phyloP scores from a whole-genome alignment of 2,329 filamentous ascomycete species.

The Tolypocladium capitatum region DNA sequence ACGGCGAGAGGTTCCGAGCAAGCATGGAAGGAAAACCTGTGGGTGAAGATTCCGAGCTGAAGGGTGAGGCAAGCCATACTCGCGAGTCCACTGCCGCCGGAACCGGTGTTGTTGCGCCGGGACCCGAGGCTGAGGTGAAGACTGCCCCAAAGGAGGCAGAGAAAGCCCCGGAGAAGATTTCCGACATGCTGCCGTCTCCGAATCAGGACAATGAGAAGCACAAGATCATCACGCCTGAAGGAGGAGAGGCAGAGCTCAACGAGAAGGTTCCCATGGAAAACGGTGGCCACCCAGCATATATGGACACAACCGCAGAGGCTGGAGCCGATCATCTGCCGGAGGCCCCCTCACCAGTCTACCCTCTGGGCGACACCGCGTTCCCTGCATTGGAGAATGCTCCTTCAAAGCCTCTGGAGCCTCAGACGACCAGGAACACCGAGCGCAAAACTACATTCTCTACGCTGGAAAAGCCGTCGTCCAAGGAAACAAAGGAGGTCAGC shows the following conservation, averaged over 20 bases:
- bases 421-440: conserved; percentile 27
- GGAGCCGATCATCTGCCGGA: not conserved
- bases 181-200: conserved; percentile 11
- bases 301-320: not conserved
- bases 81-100: conserved; percentile 19
- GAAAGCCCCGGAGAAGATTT: conserved; percentile 19
- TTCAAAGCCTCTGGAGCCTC: conserved; percentile 19
- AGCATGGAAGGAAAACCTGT: conserved; percentile 42
- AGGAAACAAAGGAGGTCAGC: conserved; percentile 19
- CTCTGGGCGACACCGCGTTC: conserved; percentile 31
- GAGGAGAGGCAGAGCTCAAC: conserved; percentile 15
- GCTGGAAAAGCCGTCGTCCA: conserved; percentile 32
- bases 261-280: conserved; percentile 16
- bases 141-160: conserved; percentile 17
- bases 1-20: conserved; percentile 64
- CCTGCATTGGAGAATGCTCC: conserved; percentile 29
- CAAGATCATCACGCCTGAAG: conserved; percentile 16
- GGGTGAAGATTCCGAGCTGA: conserved; percentile 36
- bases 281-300: not conserved
- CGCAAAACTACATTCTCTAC: conserved; percentile 45
- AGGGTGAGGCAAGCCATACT: conserved; percentile 20
- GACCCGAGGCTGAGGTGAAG: conserved; percentile 24
- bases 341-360: conserved; percentile 1
- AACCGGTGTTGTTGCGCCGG: conserved; percentile 29
- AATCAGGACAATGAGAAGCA: conserved; percentile 18